Base-by-base conservation (phyloP, 1,139 yeast species). In the Eremothecium sinecaudum region DNA sequence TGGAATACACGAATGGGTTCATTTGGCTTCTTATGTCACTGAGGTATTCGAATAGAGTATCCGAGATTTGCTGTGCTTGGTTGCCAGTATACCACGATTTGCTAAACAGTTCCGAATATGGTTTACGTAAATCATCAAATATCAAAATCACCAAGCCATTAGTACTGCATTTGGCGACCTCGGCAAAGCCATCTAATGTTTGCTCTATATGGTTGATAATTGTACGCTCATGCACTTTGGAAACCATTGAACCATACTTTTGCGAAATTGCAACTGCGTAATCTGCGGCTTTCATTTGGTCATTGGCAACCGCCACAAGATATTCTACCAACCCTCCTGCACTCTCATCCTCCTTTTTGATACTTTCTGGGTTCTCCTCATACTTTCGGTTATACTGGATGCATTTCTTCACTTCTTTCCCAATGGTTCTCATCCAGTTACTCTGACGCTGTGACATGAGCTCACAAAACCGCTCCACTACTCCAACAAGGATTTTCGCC, bases 261-360 rank as follows among this genome's bases (percentile, higher is more conserved):
- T 76, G 73, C 16, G 79, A 67, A 35, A 84, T 75, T 28, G 80
- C 81, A 40, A 82, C 93, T 19, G 81, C 75, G 42, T 81, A 72
- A 43, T 81, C 77, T 16, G 90, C 93, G 14, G 87, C 81, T 46
- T 81, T 75, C 60, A 84, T 80, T 56, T 84, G 95, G 56, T 81
- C 92, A 41, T 86, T 86, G 2, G 92, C 92, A 22, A 83, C 67
- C 0, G 95, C 94, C 18, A 82, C 71, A 37, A 82, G 63, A 55
- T 86, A 86, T 50, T 86, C 95, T 27, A 80, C 67, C 30, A 84
- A 63, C 2, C 95, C 94, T 20, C 82, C 87, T 24, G 78, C 75
- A 1, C 83, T 75, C 18, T 70, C 67, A n/a, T 66, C 64, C 11
- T 66, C 66, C 21, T 67, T 63, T 34, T 69, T 64, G 31, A 68